phyloP scores from a whole-genome alignment of 169 alveolate species.

The Plasmodium relictum region DNA sequence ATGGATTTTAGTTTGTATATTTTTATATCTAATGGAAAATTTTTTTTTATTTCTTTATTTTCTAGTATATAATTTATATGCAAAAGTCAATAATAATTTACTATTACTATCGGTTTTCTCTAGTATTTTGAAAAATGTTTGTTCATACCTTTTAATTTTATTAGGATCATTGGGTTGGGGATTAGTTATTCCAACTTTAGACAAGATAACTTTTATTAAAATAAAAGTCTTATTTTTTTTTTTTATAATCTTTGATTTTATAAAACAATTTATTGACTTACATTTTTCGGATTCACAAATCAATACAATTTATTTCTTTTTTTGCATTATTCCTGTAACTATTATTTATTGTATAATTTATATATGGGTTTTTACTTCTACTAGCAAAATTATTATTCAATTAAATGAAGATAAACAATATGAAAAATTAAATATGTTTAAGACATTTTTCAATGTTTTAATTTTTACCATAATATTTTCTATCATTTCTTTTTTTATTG shows the following conservation, averaged over 20 bases:
- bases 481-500: constrained; percentile 50
- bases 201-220: constrained; percentile 59
- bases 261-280: constrained; percentile 69
- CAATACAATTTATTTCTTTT: constrained; percentile 51
- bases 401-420: constrained; percentile 78
- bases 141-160: constrained; percentile 74
- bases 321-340: constrained; percentile 60
- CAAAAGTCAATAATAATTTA: constrained; percentile 55
- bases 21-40: constrained; percentile 66
- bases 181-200: constrained; percentile 72
- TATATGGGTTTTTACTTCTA: constrained; percentile 73
- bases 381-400: constrained; percentile 76
- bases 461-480: constrained; percentile 74
- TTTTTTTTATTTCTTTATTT: constrained; percentile 55
- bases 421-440: constrained; percentile 76
- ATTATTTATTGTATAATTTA: constrained; percentile 57
- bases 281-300: constrained; percentile 63
- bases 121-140: constrained; percentile 71
- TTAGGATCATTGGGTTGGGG: constrained; percentile 79
- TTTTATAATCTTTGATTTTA: constrained; percentile 76
- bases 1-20: constrained; percentile 70
- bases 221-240: constrained; percentile 67
- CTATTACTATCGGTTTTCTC: constrained; percentile 57
- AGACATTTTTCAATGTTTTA: constrained; percentile 72
- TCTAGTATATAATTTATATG: constrained; percentile 50